Conservation (phyloP, 2,329 filamentous ascomycete species). For the Neopestalotiopsis clavispora region DNA sequence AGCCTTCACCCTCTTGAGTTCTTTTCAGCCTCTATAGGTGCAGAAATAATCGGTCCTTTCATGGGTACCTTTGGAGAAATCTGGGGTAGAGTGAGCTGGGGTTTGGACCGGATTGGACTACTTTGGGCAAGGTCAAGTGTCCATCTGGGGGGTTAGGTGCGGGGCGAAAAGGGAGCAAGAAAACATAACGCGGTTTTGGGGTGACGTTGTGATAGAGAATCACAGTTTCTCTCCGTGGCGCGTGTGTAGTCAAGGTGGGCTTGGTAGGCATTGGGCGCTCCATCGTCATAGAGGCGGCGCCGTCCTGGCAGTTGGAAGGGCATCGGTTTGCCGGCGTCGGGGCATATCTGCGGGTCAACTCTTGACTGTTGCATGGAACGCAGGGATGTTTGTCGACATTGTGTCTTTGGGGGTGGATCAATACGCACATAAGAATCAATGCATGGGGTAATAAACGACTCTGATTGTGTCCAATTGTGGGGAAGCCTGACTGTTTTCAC, state of each 20-base stretch:
- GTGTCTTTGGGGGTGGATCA: background rate
- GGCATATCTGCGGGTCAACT: background rate
- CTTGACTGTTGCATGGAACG: background rate
- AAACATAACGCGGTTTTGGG: background rate
- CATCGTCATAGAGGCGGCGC: background rate
- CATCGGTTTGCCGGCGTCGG: background rate
- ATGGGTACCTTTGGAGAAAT: background rate
- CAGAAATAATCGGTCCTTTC: slow-evolving; percentile 7
- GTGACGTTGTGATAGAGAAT: background rate
- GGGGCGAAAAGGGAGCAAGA: background rate
- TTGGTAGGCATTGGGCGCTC: background rate
- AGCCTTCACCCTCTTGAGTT: background rate
- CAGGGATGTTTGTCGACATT: background rate
- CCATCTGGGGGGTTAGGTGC: background rate
- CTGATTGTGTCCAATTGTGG: slow-evolving; percentile 1
- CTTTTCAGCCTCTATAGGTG: background rate
- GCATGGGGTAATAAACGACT: background rate
- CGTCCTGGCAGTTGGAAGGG: background rate
- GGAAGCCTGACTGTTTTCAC: background rate
- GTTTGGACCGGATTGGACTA: background rate
- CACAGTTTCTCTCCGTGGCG: background rate
- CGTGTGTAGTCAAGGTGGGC: background rate
- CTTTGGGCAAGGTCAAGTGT: background rate
- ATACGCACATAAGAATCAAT: background rate
- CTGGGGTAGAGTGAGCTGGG: slow-evolving; percentile 6